Base-by-base conservation (phyloP, 805 yeast species). In the Wickerhamiella azymoides region DNA sequence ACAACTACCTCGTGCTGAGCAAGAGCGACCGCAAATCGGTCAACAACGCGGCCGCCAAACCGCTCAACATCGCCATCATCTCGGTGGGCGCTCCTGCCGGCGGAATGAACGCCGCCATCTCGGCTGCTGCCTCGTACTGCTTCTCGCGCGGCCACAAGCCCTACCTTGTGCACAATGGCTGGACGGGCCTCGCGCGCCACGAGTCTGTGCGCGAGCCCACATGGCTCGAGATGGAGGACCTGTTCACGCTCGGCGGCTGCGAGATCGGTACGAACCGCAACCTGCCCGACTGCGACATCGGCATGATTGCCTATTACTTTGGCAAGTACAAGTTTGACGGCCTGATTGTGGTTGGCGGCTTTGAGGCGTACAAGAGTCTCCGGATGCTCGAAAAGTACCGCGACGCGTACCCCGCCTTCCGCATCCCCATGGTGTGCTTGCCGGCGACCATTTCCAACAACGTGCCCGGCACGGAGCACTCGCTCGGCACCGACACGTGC, bases 11-110 rank as follows among this genome's bases (percentile, higher is more conserved):
- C 54, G 71, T 80, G 30, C 75, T 84, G 56, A 77, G 83, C 49
- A 69, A 75, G 37, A 74, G 77, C 42, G 83, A 81, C 59, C 80
- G 79, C 61, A 85, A 92, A 8, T 71, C 63, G 16, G 73, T 67
- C 18, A 67, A 81, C 57, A 69, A 80, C 49, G 32, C 28, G 16
- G 42, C 40, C 13, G 9, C 39, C 25, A 46, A 42, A 18, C 56
- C 55, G 32, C 70, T 80, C 55, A 81, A 77, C 55, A 74, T 88
- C 54, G 98, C 92, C 46, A 79, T 92, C 50, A 73, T 92, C 45
- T 84, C 86, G 58, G 83, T 89, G 39, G 98, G 98, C 55, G 98
- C 98, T 0, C 96, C 98, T 19, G 89, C 97, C 10, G 95, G 94
- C 43, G 96, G 95, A 40, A 73, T 92, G 78, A 92, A 92, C 60